A percentile compares a stretch with the other conserved stretches of the same genome.
These are phyloP conservation scores for Coccinonectria pachysandricola DNA, from an alignment of 2,329 filamentous ascomycete species.

Conservation along the genomic window DNA sequence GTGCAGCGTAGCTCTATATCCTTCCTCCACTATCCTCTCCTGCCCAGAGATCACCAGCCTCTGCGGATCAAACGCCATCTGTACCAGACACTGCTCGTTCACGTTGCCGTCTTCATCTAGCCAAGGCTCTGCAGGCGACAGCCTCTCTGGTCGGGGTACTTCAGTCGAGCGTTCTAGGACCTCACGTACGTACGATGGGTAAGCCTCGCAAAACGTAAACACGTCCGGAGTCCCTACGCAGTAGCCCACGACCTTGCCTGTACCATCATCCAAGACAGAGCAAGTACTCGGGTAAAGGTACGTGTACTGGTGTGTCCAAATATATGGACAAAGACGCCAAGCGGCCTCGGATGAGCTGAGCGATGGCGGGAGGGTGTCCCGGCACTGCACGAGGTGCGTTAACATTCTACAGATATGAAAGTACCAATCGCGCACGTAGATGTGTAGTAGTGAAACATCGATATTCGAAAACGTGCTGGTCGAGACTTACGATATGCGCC, in stretches of 20 bases:
- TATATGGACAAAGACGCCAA: conserved; percentile 32
- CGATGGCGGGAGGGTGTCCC: conserved; percentile 34
- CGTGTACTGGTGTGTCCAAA: conserved; percentile 43
- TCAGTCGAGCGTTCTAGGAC: conserved; percentile 23
- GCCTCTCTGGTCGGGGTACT: conserved; percentile 7
- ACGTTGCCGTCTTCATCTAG: conserved; percentile 13
- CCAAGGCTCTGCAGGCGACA: conserved; percentile 23
- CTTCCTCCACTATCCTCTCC: conserved; percentile 21
- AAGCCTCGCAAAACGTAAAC: conserved; percentile 26
- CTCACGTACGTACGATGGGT: conserved; percentile 27
- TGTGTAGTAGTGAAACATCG: too few relatives aligned
- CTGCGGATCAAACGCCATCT: conserved; percentile 30
- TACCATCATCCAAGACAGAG: conserved; percentile 39
- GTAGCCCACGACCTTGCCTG: conserved; percentile 36
- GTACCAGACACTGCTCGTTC: conserved; percentile 24
- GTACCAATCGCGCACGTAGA: too few relatives aligned
- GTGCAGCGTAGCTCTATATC: conserved; percentile 36
- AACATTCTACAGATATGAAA: too few relatives aligned
- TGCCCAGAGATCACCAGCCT: conserved; percentile 30
- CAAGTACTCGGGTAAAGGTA: conserved; percentile 33
- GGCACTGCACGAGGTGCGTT: conserved; percentile 27
- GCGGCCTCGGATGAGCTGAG: conserved; percentile 26
- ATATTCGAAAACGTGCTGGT: background rate
- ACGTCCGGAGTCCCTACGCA: conserved; percentile 37
- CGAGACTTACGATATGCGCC: conserved; percentile 29